Conservation (phyloP, 352 stramenopile genomes). For the Globisporangium irregulare region DNA sequence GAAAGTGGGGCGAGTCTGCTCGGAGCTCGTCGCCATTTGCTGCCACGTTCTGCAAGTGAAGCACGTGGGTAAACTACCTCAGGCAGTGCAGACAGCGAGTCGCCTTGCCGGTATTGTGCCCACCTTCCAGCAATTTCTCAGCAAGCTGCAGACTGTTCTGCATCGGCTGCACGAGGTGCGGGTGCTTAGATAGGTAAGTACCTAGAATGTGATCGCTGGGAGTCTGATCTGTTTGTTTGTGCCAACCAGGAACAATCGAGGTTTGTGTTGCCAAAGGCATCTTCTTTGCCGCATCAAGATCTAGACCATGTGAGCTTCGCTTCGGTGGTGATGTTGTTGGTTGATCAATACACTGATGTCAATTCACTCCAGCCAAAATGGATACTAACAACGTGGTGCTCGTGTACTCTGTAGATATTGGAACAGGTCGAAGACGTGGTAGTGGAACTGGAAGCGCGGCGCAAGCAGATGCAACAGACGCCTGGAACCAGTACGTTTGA, state of each 20-base stretch:
- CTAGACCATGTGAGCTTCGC: constrained; percentile 1
- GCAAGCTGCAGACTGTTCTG: constrained; percentile 6
- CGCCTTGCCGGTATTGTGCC: constrained; percentile 3
- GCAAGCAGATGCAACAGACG: constrained; percentile 13
- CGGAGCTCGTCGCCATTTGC: constrained; percentile 32
- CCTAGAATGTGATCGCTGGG: background rate
- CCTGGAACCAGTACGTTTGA: constrained; percentile 1
- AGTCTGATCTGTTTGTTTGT: background rate
- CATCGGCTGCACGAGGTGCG: constrained; percentile 10
- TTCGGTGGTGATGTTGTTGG: no score
- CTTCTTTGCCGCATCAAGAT: background rate
- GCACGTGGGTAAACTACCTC: constrained; percentile 20
- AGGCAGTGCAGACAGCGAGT: background rate
- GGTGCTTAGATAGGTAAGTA: no score
- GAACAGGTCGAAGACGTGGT: constrained; percentile 2
- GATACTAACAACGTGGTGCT: background rate
- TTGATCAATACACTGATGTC: background rate
- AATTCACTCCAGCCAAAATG: background rate
- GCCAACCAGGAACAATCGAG: background rate
- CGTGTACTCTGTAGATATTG: constrained; percentile 6
- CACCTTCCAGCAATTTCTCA: constrained; percentile 13
- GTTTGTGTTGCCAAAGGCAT: constrained; percentile 4
- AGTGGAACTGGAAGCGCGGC: constrained; percentile 10
- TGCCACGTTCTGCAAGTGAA: constrained; percentile 23
- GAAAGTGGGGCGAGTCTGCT: constrained; percentile 29